These are phyloP conservation scores for Leccinum longicurvipes DNA, from an alignment of 768 basidiomycete species.

Conservation along the genomic window DNA sequence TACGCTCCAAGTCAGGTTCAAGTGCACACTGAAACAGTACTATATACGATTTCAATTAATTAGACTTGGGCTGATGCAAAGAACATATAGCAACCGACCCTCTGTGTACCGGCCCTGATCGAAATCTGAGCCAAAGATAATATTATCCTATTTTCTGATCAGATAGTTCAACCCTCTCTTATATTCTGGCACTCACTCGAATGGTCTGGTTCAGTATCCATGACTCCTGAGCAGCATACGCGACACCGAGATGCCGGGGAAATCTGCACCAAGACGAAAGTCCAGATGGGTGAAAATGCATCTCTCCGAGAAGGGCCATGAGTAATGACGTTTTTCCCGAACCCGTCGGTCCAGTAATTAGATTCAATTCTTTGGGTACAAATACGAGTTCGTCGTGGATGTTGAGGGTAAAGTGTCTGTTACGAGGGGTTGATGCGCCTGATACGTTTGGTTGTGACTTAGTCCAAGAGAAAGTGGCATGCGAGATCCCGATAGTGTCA, in stretches of 20 bases:
- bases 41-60: neutral
- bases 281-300: slow-evolving; percentile 54
- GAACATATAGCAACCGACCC: neutral
- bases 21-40: slow-evolving; percentile 40
- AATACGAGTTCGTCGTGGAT: slow-evolving; percentile 55
- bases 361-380: slow-evolving; percentile 47
- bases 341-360: slow-evolving; percentile 57
- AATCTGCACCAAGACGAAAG: slow-evolving; percentile 64
- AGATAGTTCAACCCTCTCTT: neutral
- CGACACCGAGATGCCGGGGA: slow-evolving; percentile 63
- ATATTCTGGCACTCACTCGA: slow-evolving; percentile 31
- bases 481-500: slow-evolving; percentile 3
- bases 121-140: slow-evolving; percentile 7
- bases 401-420: slow-evolving; percentile 45
- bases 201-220: slow-evolving; percentile 84
- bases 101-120: slow-evolving; percentile 4
- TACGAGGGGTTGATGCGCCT: neutral
- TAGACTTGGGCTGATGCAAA: neutral
- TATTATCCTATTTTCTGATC: slow-evolving; percentile 4
- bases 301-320: slow-evolving; percentile 62
- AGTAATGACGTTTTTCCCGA: slow-evolving; percentile 63
- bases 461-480: slow-evolving; percentile 9
- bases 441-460: neutral
- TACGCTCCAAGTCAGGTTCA: slow-evolving; percentile 40
- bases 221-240: slow-evolving; percentile 80